phyloP scores from a whole-genome alignment of 129 eudicot species.

The Erigeron canadensis region DNA sequence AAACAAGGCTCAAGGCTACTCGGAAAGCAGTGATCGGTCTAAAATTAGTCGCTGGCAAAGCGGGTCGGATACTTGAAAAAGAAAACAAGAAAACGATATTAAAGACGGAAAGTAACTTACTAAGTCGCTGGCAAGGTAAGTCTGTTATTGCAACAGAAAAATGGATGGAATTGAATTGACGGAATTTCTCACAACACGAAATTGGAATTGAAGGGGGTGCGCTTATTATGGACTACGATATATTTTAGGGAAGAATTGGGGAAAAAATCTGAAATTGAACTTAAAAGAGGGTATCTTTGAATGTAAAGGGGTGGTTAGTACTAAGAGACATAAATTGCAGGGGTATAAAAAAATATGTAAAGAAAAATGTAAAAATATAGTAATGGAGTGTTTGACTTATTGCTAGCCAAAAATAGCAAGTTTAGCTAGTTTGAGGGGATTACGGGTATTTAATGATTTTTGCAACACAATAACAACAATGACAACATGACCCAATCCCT shows the following conservation, averaged over 20 bases:
- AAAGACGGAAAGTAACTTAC: conserved; percentile 9
- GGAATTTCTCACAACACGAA: conserved; percentile 17
- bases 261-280: conserved; percentile 17
- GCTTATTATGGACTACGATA: conserved; percentile 21
- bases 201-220: conserved; percentile 30
- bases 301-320: too few relatives aligned
- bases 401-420: too few relatives aligned
- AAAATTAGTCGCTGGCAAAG: too few relatives aligned
- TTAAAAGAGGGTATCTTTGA: neutral
- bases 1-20: too few relatives aligned
- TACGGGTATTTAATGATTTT: too few relatives aligned
- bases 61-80: too few relatives aligned
- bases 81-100: neutral
- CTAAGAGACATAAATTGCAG: neutral
- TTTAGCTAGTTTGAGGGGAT: too few relatives aligned
- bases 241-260: conserved; percentile 39
- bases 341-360: conserved; percentile 11
- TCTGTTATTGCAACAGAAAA: neutral
- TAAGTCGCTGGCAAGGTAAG: conserved; percentile 1
- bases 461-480: too few relatives aligned
- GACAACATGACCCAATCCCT: too few relatives aligned
- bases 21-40: too few relatives aligned
- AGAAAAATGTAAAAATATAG: too few relatives aligned
- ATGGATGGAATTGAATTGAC: conserved; percentile 10
- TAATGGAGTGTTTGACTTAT: too few relatives aligned